Percentiles rank a stretch among this genome's conserved stretches.
Conservation (phyloP, 225 moss, liverwort and hornwort genomes). For the Neckera pumila region DNA sequence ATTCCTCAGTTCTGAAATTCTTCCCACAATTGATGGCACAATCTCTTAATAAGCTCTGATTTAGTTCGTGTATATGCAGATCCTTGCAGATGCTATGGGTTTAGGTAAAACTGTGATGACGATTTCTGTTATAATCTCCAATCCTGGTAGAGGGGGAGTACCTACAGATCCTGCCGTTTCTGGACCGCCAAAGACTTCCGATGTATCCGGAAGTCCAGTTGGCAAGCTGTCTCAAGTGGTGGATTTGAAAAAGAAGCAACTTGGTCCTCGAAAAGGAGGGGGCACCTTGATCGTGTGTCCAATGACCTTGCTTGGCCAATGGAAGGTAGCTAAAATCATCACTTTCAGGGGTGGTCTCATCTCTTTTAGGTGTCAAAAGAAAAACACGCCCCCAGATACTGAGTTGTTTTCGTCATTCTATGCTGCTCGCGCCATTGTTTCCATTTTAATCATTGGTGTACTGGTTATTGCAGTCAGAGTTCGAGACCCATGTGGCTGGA, state of each 20-base stretch:
- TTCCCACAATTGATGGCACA: neutral
- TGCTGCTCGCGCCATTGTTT: neutral
- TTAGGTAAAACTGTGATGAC: slow-evolving; percentile 94
- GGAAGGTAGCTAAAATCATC: slow-evolving; percentile 50
- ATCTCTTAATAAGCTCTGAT: neutral
- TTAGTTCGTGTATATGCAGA: slow-evolving; percentile 24
- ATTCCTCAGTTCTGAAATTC: neutral
- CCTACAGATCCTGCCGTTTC: slow-evolving; percentile 4
- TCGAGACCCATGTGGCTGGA: slow-evolving; percentile 67
- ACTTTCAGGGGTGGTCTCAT: neutral
- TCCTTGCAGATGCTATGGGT: slow-evolving; percentile 92
- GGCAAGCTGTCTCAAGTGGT: neutral
- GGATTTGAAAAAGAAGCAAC: slow-evolving; percentile 22
- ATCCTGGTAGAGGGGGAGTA: slow-evolving; percentile 61
- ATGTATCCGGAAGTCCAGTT: neutral
- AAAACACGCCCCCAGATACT: neutral
- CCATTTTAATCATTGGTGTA: neutral
- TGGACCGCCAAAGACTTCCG: neutral
- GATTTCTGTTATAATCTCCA: slow-evolving; percentile 58
- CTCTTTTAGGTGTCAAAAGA: neutral
- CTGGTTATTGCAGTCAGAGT: slow-evolving; percentile 49
- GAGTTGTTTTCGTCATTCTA: neutral
- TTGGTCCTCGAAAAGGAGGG: slow-evolving; percentile 48
- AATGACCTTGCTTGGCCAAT: slow-evolving; percentile 88
- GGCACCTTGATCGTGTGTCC: slow-evolving; percentile 92